These are phyloP conservation scores for Fusarium coffeatum DNA, from an alignment of 2,329 filamentous ascomycete genomes.

Conservation along the genomic window DNA sequence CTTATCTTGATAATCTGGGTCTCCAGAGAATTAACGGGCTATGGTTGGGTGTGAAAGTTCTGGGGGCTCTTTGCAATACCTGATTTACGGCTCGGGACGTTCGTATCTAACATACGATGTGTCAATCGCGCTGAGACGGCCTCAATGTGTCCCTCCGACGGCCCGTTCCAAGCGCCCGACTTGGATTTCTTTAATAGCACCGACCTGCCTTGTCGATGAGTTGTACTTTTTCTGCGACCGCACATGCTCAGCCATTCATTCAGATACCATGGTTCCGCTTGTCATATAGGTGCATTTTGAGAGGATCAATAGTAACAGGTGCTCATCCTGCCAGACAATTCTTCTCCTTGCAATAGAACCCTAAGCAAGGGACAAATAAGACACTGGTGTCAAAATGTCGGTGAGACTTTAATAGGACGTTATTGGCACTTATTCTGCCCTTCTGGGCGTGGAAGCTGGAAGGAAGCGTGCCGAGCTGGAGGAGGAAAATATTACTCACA, in stretches of 20 bases:
- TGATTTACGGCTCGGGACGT: not conserved
- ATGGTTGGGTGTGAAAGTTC: not conserved
- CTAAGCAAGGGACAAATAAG: too few species aligned
- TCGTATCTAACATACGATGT: not conserved
- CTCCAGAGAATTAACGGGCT: not conserved
- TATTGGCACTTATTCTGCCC: too few species aligned
- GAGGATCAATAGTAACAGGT: too few species aligned
- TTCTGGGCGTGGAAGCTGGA: not conserved
- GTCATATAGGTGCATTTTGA: too few species aligned
- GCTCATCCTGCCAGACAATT: too few species aligned
- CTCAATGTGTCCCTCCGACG: not conserved
- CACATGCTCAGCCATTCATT: too few species aligned
- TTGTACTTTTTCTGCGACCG: too few species aligned
- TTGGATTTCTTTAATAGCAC: not conserved
- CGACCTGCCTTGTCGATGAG: not conserved
- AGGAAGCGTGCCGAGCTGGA: not conserved
- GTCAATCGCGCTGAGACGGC: not conserved
- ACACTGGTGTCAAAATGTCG: too few species aligned
- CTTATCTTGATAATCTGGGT: not conserved
- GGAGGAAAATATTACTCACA: not conserved
- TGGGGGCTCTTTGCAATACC: not conserved
- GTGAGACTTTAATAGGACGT: too few species aligned
- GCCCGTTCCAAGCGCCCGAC: not conserved
- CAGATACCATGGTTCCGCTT: too few species aligned
- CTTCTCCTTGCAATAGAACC: too few species aligned